Evolutionary conservation across 2,329 filamentous ascomycete genomes (phyloP).

Genomic region (Dendryphion nanum): DNA sequence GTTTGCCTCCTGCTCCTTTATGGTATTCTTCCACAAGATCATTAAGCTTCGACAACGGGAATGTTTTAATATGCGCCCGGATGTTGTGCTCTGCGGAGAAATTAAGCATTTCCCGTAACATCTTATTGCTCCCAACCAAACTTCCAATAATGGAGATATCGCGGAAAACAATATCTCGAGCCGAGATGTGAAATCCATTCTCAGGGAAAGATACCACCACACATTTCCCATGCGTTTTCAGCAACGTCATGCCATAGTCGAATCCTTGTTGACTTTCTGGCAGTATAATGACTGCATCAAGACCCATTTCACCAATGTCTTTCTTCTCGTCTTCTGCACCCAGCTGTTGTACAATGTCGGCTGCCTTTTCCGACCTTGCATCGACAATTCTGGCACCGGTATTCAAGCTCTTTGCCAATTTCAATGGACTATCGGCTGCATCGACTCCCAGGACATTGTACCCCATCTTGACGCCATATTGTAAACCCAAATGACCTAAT

Average conservation of each 20-base stretch:
- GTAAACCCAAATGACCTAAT: conserved; percentile 30
- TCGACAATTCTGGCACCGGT: conserved; percentile 40
- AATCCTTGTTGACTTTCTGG: conserved; percentile 49
- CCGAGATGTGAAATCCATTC: conserved; percentile 43
- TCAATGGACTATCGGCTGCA: conserved; percentile 36
- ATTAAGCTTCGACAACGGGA: conserved; percentile 38
- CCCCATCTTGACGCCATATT: conserved; percentile 33
- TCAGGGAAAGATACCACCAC: conserved; percentile 49
- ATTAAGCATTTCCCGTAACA: conserved; percentile 40
- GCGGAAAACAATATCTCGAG: conserved; percentile 45
- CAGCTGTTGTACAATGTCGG: conserved; percentile 30
- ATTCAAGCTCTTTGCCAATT: conserved; percentile 34
- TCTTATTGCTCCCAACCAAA: conserved; percentile 43
- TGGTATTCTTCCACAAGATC: conserved; percentile 47
- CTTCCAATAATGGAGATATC: conserved; percentile 45
- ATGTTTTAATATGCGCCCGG: conserved; percentile 36
- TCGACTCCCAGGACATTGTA: conserved; percentile 40
- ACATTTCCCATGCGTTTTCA: conserved; percentile 47
- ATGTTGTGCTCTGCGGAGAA: conserved; percentile 39
- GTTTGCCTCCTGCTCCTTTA: conserved; percentile 45
- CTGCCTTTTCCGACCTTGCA: conserved; percentile 32
- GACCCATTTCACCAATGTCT: conserved; percentile 41
- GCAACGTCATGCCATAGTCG: conserved; percentile 46
- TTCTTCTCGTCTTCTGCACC: conserved; percentile 37
- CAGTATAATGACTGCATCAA: conserved; percentile 48